Evolutionary conservation across 2,329 filamentous ascomycete species (phyloP).

Genomic region (Lasiodiplodia sp.): DNA sequence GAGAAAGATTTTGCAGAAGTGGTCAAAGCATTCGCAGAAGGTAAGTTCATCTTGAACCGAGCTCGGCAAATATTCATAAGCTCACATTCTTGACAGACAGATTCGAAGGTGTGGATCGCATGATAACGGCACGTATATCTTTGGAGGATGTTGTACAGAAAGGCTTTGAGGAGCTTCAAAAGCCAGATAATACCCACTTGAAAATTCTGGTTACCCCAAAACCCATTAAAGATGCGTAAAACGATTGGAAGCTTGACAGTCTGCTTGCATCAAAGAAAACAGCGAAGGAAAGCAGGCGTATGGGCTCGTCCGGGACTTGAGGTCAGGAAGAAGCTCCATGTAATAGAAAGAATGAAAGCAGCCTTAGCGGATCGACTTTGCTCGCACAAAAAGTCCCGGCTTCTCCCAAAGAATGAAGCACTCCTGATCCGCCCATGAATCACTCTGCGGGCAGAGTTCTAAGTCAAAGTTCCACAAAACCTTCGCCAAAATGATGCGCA

Average conservation of each 20-base stretch:
- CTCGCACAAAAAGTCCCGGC: background rate
- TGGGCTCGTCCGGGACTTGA: background rate
- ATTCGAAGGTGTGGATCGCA: conserved; percentile 48
- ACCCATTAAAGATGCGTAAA: background rate
- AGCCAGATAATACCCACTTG: conserved; percentile 67
- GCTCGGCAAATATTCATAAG: background rate
- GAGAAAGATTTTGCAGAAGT: conserved; percentile 44
- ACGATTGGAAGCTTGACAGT: background rate
- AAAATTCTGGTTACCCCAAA: conserved; percentile 63
- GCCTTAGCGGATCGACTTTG: too few relatives aligned
- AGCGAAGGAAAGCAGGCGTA: background rate
- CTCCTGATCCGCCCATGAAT: conserved; percentile 38
- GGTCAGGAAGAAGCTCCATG: background rate
- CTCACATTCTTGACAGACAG: conserved; percentile 35
- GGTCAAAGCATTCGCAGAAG: conserved; percentile 42
- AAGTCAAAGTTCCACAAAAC: conserved; percentile 50
- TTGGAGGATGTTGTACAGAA: conserved; percentile 64
- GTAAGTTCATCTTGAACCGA: conserved; percentile 32
- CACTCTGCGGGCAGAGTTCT: conserved; percentile 44
- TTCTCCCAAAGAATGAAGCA: conserved; percentile 50
- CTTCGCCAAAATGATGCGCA: conserved; percentile 50
- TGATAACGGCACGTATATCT: conserved; percentile 68
- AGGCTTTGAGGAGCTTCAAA: conserved; percentile 64
- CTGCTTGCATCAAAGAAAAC: background rate
- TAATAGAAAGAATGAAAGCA: too few relatives aligned